Percentiles rank a stretch among this genome's conserved stretches.
Conservation (phyloP, 257 asterid species). For the Forsythia suspensa region DNA sequence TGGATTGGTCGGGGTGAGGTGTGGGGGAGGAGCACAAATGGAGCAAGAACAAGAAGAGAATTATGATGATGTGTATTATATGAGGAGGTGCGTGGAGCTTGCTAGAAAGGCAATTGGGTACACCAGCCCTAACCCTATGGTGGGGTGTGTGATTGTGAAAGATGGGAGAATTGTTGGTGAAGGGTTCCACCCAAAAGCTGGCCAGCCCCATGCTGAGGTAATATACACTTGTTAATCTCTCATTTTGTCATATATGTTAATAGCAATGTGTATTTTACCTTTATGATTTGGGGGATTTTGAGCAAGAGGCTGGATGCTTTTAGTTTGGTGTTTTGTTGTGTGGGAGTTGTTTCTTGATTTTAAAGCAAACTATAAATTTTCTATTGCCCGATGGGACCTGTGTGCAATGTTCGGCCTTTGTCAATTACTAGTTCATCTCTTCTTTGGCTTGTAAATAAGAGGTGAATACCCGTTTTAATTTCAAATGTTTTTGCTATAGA, state of each 20-base stretch:
- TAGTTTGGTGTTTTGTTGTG: neutral
- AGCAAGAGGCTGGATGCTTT: neutral
- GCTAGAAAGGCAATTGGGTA: constrained; percentile 77
- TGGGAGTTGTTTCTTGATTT: too few species aligned
- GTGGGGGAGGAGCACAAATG: constrained; percentile 31
- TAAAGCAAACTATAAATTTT: too few species aligned
- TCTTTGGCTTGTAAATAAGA: neutral
- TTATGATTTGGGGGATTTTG: neutral
- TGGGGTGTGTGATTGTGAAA: constrained; percentile 88
- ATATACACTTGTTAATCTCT: neutral
- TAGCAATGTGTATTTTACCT: neutral
- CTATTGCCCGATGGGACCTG: neutral
- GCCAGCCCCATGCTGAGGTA: constrained; percentile 99
- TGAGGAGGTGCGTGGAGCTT: constrained; percentile 83
- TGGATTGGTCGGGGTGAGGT: constrained; percentile 34
- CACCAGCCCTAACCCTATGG: constrained; percentile 98
- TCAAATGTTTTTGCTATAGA: neutral
- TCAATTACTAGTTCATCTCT: neutral
- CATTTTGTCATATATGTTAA: neutral
- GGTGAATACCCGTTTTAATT: neutral
- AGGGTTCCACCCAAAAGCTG: constrained; percentile 98
- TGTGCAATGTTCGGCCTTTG: neutral
- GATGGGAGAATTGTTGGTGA: constrained; percentile 84
- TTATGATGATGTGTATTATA: constrained; percentile 62
- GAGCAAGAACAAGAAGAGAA: constrained; percentile 25